Base-by-base conservation (phyloP, 108 stramenopile genomes). In the Parmales sp. region DNA sequence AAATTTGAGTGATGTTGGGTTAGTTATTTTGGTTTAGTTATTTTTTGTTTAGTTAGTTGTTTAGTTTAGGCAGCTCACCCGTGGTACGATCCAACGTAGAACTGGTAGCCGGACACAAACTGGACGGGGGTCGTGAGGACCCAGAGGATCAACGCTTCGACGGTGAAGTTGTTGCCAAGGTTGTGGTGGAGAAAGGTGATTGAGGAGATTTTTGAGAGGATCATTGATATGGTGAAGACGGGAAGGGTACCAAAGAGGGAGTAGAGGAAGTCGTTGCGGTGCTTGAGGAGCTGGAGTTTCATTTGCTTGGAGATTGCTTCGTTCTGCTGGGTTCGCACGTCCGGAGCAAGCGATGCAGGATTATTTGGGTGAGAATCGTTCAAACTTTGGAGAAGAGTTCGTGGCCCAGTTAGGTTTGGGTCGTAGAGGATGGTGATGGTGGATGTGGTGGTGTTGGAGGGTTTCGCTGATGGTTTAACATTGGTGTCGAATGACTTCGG, bases 51-150 rank as follows among this genome's bases (percentile, higher is more conserved):
- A n/a, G n/a, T n/a, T n/a, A n/a, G n/a, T n/a, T n/a, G n/a, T n/a
- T n/a, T n/a, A n/a, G n/a, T n/a, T n/a, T n/a, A n/a, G n/a, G n/a
- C n/a, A n/a, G n/a, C n/a, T n/a, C n/a, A 25, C 2, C 74, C 77
- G 68, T 83, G 74, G 38, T 54, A 80, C n/a, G 90, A 80, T 41
- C 82, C 81, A 34, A 69, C 37, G 70, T 88, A 90, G 83, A 92
- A 92, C 2, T 80, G 77, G 29, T 69, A 51, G 9, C 89, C 90
- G n/a, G 87, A 79, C 23, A 71, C 64, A 64, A 90, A 88, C 72
- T 92, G 91, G 9, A 92, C 86, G 1, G 88, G 89, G 45, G 89
- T 86, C 39, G 89, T 34, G 6, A 60, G 36, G 36, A 60, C 31
- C 31, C 29, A 60, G 54, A 60, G 54, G 4, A 60, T 23, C 4